These are phyloP conservation scores for Apiotrichum sp. DNA, from an alignment of 1,284 basidiomycete species.

Conservation along the genomic window DNA sequence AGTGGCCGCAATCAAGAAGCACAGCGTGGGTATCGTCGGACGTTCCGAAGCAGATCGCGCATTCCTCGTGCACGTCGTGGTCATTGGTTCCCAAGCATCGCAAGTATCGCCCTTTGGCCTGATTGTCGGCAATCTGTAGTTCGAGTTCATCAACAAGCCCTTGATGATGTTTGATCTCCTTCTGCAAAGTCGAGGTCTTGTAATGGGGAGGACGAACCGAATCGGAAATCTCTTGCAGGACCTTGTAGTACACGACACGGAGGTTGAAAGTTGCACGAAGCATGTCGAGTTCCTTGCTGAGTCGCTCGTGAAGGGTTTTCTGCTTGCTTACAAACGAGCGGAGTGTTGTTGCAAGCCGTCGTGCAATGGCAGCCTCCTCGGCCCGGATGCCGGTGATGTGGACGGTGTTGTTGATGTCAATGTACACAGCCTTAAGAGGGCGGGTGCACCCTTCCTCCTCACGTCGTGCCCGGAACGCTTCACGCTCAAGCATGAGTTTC, in stretches of 20 bases:
- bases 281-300: constrained; percentile 41
- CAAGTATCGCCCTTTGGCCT: constrained; percentile 34
- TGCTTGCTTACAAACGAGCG: constrained; percentile 12
- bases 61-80: constrained; percentile 34
- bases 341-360: background rate
- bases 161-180: constrained; percentile 14
- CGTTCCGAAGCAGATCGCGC: constrained; percentile 42
- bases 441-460: constrained; percentile 29
- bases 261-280: constrained; percentile 40
- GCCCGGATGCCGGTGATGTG: constrained; percentile 4
- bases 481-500: constrained; percentile 31
- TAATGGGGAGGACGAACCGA: constrained; percentile 31
- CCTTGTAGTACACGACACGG: constrained; percentile 40
- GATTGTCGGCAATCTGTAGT: constrained; percentile 21
- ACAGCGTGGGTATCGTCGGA: constrained; percentile 35
- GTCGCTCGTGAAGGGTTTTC: constrained; percentile 24
- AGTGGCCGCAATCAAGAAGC: constrained; percentile 39
- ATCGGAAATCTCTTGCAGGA: constrained; percentile 44
- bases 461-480: constrained; percentile 34
- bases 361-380: constrained; percentile 12
- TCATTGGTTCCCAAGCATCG: constrained; percentile 23
- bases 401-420: constrained; percentile 30
- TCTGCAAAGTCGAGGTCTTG: constrained; percentile 12
- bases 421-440: constrained; percentile 35
- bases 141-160: too few relatives aligned